Base-by-base conservation (phyloP, 73 alveolate species). In the Paramecium primaurelia region DNA sequence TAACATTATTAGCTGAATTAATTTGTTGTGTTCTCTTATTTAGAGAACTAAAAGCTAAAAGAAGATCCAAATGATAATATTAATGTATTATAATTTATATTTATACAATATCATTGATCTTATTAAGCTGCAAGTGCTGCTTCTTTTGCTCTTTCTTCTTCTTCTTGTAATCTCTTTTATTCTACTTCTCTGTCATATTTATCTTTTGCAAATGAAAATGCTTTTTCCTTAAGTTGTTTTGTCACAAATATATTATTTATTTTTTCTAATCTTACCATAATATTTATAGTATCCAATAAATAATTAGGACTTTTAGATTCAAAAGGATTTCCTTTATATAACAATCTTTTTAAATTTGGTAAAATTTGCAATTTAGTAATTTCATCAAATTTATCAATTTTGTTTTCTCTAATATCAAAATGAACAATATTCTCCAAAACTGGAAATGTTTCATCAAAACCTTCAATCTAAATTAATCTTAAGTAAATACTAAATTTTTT, bases 361-460 rank as follows among this genome's bases (percentile, higher is more conserved):
- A 87, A 77, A 8, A 77, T 37, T 37, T 71, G 75, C 18, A 87
- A 68, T 42, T 87, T 87, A n/a, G 20, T 6, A 18, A 87, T 87
- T 69, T 87, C 93, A 16, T 87, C 93, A 87, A 60, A 87, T n/a
- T 87, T 87, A 36, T 87, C 93, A 1, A 87, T 87, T 77, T 87
- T 87, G 20, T 87, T 87, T 37, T 87, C 88, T 36, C 93, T 87
- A 26, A 87, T 42, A 42, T 87, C 86, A 51, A 87, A 87, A 68
- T 87, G 73, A 40, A 59, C 28, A 0, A 87, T 25, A 20, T 59
- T 36, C 22, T 87, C 93, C 47, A 87, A 87, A 60, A 38, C 73
- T 30, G 93, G 93, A 59, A 87, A 87, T 12, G 84, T 64, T 77
- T 87, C 93, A 54, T 87, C 93, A 12, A 87, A 87, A 20, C 54